phyloP scores from a whole-genome alignment of 2,329 filamentous ascomycete genomes.

The Calonectria honghensis region DNA sequence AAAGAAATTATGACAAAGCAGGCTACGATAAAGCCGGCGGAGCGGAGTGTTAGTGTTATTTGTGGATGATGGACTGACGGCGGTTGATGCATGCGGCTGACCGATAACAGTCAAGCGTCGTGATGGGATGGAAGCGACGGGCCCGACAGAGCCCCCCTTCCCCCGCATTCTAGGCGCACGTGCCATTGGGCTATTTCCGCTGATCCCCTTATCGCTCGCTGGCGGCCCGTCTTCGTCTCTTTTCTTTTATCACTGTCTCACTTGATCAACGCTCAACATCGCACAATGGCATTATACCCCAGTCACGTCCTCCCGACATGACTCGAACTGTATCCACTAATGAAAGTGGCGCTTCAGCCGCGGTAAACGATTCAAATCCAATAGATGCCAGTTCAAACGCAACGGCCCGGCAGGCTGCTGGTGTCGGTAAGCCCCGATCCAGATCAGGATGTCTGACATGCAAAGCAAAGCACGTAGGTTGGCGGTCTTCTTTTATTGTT shows the following conservation, averaged over 20 bases:
- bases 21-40: not conserved
- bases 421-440: constrained; percentile 36
- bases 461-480: constrained; percentile 42
- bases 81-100: constrained; percentile 5
- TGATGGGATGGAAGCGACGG: constrained; percentile 14
- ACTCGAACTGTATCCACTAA: constrained; percentile 23
- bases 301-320: constrained; percentile 31
- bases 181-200: constrained; percentile 34
- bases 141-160: constrained; percentile 11
- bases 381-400: constrained; percentile 4
- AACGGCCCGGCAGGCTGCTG: not conserved
- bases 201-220: constrained; percentile 37
- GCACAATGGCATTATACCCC: constrained; percentile 31
- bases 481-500: no score
- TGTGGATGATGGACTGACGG: not conserved
- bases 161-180: constrained; percentile 41
- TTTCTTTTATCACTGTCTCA: constrained; percentile 21
- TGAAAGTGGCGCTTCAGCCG: constrained; percentile 16
- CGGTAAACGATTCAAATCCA: not conserved
- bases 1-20: not conserved
- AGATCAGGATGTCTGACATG: constrained; percentile 42
- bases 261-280: constrained; percentile 3
- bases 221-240: constrained; percentile 22
- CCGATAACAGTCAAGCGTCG: constrained; percentile 35
- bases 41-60: constrained; percentile 2